Conservation (phyloP, 1,139 yeast species). For the Yamadazyma dendronema region DNA sequence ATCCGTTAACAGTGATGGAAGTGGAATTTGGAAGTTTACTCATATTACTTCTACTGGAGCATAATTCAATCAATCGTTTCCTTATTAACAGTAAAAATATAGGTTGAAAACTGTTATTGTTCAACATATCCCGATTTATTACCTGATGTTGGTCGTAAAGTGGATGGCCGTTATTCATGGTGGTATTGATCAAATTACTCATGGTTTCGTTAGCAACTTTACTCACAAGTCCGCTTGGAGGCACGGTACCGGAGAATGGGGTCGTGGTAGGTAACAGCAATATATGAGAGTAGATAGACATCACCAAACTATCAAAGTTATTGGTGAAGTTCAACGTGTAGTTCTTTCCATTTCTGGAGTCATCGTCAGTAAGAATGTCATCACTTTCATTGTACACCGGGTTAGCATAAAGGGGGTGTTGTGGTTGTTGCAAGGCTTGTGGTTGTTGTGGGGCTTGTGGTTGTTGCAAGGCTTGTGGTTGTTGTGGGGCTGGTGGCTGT, state of each 20-base stretch:
- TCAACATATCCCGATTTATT: slow-evolving; percentile 32
- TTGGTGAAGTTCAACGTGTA: slow-evolving; percentile 38
- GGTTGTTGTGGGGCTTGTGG: neutral
- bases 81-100: slow-evolving; percentile 44
- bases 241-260: slow-evolving; percentile 42
- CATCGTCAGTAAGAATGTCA: slow-evolving; percentile 42
- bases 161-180: slow-evolving; percentile 19
- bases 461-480: neutral
- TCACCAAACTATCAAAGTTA: slow-evolving; percentile 37
- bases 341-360: slow-evolving; percentile 20
- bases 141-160: slow-evolving; percentile 35
- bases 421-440: neutral
- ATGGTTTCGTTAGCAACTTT: slow-evolving; percentile 45
- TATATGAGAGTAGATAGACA: slow-evolving; percentile 35
- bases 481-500: neutral
- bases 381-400: slow-evolving; percentile 41
- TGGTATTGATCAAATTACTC: slow-evolving; percentile 23
- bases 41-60: slow-evolving; percentile 23
- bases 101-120: slow-evolving; percentile 36
- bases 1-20: slow-evolving; percentile 20
- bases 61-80: slow-evolving; percentile 42
- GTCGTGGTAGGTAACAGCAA: slow-evolving; percentile 46
- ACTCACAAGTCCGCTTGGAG: slow-evolving; percentile 47
- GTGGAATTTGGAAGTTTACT: slow-evolving; percentile 28
- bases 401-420: slow-evolving; percentile 21